These are phyloP conservation scores for Rhynchospora pubera DNA, from an alignment of 176 grass and related monocot genomes.

Conservation along the genomic window DNA sequence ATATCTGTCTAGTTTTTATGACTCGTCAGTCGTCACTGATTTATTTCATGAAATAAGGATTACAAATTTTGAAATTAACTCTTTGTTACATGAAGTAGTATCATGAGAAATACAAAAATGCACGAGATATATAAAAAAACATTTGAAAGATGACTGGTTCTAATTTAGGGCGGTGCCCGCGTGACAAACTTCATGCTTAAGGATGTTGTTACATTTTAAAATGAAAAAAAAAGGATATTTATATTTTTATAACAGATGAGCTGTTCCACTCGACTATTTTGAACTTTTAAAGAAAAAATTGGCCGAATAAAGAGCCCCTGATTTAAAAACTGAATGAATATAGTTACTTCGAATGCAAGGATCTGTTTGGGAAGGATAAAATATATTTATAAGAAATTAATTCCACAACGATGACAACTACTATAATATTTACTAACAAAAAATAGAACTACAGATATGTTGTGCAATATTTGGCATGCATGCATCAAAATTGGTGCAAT, in stretches of 20 bases:
- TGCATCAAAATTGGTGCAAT: background rate
- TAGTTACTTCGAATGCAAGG: background rate
- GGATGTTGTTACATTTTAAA: background rate
- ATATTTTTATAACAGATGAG: background rate
- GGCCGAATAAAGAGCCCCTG: background rate
- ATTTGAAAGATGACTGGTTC: background rate
- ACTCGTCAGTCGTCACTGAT: too few relatives aligned
- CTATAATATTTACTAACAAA: background rate
- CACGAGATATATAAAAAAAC: background rate
- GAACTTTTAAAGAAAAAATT: background rate
- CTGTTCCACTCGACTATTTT: background rate
- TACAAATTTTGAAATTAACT: too few relatives aligned
- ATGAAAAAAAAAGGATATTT: background rate
- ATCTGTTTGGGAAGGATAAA: background rate
- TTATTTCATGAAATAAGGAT: too few relatives aligned
- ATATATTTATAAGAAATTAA: background rate
- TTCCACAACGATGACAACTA: background rate
- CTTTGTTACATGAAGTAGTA: too few relatives aligned
- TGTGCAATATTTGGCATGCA: background rate
- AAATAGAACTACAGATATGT: background rate
- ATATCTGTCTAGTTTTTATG: too few relatives aligned
- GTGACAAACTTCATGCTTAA: background rate
- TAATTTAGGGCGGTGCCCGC: background rate
- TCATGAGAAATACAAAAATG: too few relatives aligned
- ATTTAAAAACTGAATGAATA: background rate